phyloP scores from a whole-genome alignment of 352 stramenopile species.

The Phytophthora constricta region DNA sequence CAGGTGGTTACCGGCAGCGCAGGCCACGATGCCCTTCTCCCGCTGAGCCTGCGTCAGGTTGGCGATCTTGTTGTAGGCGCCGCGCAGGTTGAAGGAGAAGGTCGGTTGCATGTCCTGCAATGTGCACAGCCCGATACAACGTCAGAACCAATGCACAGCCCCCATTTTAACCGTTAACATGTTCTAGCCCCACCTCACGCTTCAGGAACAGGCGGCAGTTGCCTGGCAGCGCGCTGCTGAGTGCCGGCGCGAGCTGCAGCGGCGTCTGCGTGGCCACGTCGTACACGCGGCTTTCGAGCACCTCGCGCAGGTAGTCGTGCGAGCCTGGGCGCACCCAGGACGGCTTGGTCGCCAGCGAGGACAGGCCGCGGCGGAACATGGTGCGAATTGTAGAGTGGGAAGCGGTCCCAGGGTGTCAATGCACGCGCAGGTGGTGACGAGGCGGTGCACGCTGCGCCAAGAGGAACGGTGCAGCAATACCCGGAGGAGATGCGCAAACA shows the following conservation, averaged over 20 bases:
- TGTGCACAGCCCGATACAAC: too few relatives aligned
- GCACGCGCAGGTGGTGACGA: not conserved
- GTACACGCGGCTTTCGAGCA: constrained; percentile 87
- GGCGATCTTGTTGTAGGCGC: constrained; percentile 99
- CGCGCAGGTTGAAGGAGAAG: constrained; percentile 98
- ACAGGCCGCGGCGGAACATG: constrained; percentile 55
- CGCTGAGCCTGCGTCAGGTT: constrained; percentile 85
- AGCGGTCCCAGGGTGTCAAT: not conserved
- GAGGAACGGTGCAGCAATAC: constrained; percentile 25
- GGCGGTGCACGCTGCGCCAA: constrained; percentile 18
- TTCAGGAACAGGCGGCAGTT: constrained; percentile 90
- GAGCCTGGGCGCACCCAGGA: constrained; percentile 74
- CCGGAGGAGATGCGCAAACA: constrained; percentile 3
- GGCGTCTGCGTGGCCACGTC: constrained; percentile 83
- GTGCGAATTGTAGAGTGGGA: constrained; percentile 18
- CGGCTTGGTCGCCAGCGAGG: constrained; percentile 34
- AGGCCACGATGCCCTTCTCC: constrained; percentile 82
- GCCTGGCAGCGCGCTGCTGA: constrained; percentile 60
- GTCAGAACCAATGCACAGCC: too few relatives aligned
- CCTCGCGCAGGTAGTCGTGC: constrained; percentile 78
- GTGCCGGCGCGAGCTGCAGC: constrained; percentile 59
- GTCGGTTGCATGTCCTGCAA: constrained; percentile 95
- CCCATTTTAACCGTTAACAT: too few relatives aligned
- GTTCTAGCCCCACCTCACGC: constrained; percentile 85
- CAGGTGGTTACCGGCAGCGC: constrained; percentile 95